Percentiles rank a stretch among this genome's conserved stretches.
These are phyloP conservation scores for Lippia alba DNA, from an alignment of 305 asterid species.

Conservation along the genomic window DNA sequence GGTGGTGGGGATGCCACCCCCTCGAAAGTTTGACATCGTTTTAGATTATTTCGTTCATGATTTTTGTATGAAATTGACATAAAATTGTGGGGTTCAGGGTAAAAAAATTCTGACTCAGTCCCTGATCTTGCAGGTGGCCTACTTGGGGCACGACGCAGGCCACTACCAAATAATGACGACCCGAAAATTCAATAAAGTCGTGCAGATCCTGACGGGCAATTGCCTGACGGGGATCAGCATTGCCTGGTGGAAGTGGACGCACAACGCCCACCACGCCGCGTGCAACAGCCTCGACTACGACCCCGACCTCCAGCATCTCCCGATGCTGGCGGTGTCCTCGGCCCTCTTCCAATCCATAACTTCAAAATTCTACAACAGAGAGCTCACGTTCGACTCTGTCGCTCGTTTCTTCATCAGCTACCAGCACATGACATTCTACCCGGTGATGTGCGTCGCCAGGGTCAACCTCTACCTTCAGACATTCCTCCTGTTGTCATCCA, in stretches of 20 bases:
- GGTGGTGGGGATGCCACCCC: too few species aligned
- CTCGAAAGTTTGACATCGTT: too few species aligned
- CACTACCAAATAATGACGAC: slow-evolving; percentile 62
- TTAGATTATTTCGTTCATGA: too few species aligned
- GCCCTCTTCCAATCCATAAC: slow-evolving; percentile 44
- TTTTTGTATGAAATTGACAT: too few species aligned
- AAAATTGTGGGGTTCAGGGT: too few species aligned
- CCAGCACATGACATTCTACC: slow-evolving; percentile 67
- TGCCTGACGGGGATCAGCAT: slow-evolving; percentile 75
- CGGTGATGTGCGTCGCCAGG: slow-evolving; percentile 58
- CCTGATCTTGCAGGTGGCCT: slow-evolving; percentile 38
- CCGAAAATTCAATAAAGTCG: slow-evolving; percentile 48
- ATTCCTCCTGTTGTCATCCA: slow-evolving; percentile 55
- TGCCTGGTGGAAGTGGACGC: slow-evolving; percentile 89
- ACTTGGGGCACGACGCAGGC: slow-evolving; percentile 69
- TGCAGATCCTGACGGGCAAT: slow-evolving; percentile 58
- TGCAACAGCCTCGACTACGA: slow-evolving; percentile 72
- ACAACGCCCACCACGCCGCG: slow-evolving; percentile 70
- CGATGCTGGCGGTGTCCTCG: slow-evolving; percentile 54
- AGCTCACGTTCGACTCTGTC: slow-evolving; percentile 51
- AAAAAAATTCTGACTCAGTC: neutral
- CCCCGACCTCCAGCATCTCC: slow-evolving; percentile 75
- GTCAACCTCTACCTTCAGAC: slow-evolving; percentile 63
- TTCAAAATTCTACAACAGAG: slow-evolving; percentile 54
- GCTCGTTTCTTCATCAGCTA: slow-evolving; percentile 61